These are phyloP conservation scores for Candida sanyaensis DNA, from an alignment of 1,139 yeast genomes.

Conservation along the genomic window DNA sequence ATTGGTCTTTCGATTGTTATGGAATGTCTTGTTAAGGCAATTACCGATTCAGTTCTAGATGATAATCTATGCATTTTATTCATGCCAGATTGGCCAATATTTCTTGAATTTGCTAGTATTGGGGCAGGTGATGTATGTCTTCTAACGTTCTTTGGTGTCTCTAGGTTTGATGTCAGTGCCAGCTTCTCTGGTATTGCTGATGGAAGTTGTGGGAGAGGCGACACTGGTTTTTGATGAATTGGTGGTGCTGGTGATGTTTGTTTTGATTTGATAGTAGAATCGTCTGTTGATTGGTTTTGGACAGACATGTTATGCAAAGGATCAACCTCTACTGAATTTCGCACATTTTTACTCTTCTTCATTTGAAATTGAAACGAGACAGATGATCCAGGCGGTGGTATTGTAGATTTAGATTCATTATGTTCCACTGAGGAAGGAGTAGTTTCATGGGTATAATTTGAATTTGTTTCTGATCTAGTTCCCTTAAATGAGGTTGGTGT, in stretches of 20 bases:
- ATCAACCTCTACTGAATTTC: conserved; percentile 11
- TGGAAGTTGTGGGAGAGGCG: background rate
- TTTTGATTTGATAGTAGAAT: conserved; percentile 9
- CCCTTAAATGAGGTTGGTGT: conserved; percentile 35
- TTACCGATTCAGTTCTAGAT: conserved; percentile 16
- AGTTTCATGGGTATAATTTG: conserved; percentile 33
- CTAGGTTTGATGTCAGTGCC: background rate
- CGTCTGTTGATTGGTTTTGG: conserved; percentile 2
- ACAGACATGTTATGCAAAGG: conserved; percentile 7
- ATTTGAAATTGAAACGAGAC: conserved; percentile 4
- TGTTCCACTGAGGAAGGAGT: conserved; percentile 33
- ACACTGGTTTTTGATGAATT: background rate
- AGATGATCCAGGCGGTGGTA: conserved; percentile 4
- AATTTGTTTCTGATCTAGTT: conserved; percentile 14
- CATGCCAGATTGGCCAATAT: background rate
- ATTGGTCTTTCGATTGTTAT: conserved; percentile 13
- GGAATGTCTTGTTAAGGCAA: conserved; percentile 15
- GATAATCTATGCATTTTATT: background rate
- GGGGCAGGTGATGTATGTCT: conserved; percentile 27
- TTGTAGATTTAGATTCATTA: conserved; percentile 3
- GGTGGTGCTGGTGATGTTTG: background rate
- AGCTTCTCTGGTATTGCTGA: background rate
- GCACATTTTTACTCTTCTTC: conserved; percentile 2
- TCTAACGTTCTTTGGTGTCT: conserved; percentile 14
- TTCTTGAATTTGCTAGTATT: background rate